Evolutionary conservation across 176 grass and related monocot species (phyloP), one percentile per base, ranked within the genome.

Genomic region (Phoenix dactylifera): DNA sequence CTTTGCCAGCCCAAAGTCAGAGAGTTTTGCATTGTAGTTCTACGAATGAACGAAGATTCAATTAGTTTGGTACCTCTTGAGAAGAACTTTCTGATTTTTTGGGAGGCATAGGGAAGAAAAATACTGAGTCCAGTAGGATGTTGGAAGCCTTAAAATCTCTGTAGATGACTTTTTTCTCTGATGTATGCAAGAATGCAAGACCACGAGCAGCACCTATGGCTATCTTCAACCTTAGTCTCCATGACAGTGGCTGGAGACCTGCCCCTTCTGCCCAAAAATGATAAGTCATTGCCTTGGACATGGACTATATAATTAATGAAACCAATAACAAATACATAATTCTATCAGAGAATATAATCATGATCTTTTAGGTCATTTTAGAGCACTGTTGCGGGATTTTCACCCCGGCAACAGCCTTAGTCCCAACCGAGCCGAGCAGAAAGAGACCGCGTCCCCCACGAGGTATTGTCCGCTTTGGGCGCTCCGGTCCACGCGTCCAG

Each of bases 1-100:
- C 81, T 92, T 97, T 59, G 93, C 93, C 26, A 97, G 79, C 18
- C 93, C 93, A 35, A 97, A 97, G 19, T 97, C 93, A 2, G 93
- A 97, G 16, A 92, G 78, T 76, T 97, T 97, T 3, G 87, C 44
- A 3, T 72, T 70, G 75, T 64, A 91, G 68, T 91, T 75, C 87
- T 88, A 68, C 3, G 4, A 4, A 18, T 23, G 20, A 51, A 29
- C 15, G 7, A 63, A 10, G 22, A 35, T 16, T 29, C 19, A 22
- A 18, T 74, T 56, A 57, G 7, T 57, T 44, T 5, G 58, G n/a
- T 49, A 49, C 20, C 23, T 16, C 15, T 16, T 55, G 22, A 51
- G 1, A 26, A 9, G 16, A 4, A 3, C 30, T 50, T 16, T 74
- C 24, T 10, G 4, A 54, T 7, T 5, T 14, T 0, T 15, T 22